These are phyloP conservation scores for Lentinula sp. DNA, from an alignment of 768 basidiomycete genomes.

Conservation along the genomic window DNA sequence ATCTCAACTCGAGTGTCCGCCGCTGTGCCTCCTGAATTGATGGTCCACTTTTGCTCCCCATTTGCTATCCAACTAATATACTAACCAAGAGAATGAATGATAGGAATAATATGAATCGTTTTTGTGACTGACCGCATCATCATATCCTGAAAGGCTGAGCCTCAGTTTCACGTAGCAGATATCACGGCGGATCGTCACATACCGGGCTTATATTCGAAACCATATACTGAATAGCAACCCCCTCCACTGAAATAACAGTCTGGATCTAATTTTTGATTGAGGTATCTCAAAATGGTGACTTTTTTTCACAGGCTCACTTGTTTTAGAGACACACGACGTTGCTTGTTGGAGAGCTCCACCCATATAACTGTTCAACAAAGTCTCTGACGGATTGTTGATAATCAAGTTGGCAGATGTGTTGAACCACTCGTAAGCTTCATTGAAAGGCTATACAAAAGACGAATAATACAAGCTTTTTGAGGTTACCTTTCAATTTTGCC, in stretches of 20 bases:
- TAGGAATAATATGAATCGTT: neutral
- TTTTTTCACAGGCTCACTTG: constrained; percentile 31
- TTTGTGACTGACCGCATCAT: constrained; percentile 41
- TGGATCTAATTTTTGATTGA: constrained; percentile 38
- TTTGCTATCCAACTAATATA: constrained; percentile 80
- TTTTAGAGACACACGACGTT: constrained; percentile 61
- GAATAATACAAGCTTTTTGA: neutral
- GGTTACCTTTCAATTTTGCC: neutral
- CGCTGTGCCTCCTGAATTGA: constrained; percentile 56
- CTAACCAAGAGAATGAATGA: constrained; percentile 20
- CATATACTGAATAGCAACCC: constrained; percentile 65
- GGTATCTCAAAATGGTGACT: neutral
- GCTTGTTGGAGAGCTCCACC: constrained; percentile 85
- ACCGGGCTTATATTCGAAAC: constrained; percentile 77
- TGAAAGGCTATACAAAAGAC: constrained; percentile 54
- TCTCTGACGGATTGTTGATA: constrained; percentile 48
- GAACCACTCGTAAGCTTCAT: constrained; percentile 63
- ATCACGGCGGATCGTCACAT: constrained; percentile 13
- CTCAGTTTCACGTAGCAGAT: neutral
- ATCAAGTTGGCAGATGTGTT: constrained; percentile 55
- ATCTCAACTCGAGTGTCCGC: constrained; percentile 55
- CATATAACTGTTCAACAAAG: constrained; percentile 56
- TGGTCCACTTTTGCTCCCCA: constrained; percentile 59
- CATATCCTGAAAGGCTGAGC: constrained; percentile 29
- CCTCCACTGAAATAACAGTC: constrained; percentile 54